Conservation (phyloP, 2,329 filamentous ascomycete species). For the Alternaria sp. region DNA sequence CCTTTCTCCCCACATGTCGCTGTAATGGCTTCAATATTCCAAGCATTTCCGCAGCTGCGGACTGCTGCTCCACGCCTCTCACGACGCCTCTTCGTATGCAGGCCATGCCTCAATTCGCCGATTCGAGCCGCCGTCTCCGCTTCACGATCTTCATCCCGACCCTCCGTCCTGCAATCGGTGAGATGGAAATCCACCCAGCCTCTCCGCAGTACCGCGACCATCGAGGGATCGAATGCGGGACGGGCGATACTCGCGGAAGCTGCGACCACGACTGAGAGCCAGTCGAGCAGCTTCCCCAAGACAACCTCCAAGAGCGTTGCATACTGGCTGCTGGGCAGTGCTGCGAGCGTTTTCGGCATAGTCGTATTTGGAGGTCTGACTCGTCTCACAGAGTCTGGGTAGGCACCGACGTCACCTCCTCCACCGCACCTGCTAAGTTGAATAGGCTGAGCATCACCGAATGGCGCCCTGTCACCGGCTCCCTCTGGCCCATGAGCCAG, state of each 20-base stretch:
- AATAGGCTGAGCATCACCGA: conserved; percentile 92
- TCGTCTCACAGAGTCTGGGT: conserved; percentile 94
- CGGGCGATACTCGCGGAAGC: conserved; percentile 18
- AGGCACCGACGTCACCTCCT: conserved; percentile 37
- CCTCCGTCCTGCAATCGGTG: conserved; percentile 38
- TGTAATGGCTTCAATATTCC: conserved; percentile 47
- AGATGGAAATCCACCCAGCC: conserved; percentile 46
- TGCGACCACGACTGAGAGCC: conserved; percentile 13
- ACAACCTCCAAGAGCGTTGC: conserved; percentile 78
- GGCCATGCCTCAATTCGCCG: conserved; percentile 40
- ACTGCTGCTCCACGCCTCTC: conserved; percentile 48
- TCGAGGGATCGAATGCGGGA: conserved; percentile 21
- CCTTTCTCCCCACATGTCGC: conserved; percentile 5
- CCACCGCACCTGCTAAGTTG: conserved; percentile 20
- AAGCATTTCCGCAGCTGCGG: conserved; percentile 47
- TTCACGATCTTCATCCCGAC: conserved; percentile 24
- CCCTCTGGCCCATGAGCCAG: conserved; percentile 77
- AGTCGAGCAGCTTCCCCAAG: conserved; percentile 58
- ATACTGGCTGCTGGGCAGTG: conserved; percentile 92
- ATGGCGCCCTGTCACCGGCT: conserved; percentile 96
- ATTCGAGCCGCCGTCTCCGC: conserved; percentile 27
- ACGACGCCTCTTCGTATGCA: conserved; percentile 43
- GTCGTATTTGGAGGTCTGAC: conserved; percentile 95
- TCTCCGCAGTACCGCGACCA: conserved; percentile 30
- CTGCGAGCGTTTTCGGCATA: conserved; percentile 93